Evolutionary conservation across 768 basidiomycete genomes (phyloP).

Genomic region (Roridomyces roridus): DNA sequence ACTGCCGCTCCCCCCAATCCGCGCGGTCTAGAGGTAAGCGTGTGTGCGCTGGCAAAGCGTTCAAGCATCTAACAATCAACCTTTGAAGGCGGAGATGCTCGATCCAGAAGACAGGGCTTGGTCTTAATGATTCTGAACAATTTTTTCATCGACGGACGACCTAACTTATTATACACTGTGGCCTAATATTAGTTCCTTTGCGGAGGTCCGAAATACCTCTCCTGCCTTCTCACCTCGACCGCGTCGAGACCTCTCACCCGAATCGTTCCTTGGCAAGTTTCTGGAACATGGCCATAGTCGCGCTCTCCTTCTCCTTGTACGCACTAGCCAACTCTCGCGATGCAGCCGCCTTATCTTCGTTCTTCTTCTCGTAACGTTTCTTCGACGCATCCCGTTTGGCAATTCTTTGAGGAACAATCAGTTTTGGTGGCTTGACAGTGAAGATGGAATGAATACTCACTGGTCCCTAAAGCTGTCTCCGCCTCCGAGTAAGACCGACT

Average conservation of each 20-base stretch:
- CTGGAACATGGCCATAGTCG: constrained; percentile 97
- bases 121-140: constrained; percentile 27
- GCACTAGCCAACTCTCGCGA: constrained; percentile 67
- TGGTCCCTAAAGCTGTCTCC: constrained; percentile 82
- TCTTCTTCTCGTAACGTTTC: constrained; percentile 63
- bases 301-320: constrained; percentile 81
- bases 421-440: not conserved
- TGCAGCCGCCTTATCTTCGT: constrained; percentile 57
- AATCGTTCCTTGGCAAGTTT: constrained; percentile 88
- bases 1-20: not conserved
- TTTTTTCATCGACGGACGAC: not conserved
- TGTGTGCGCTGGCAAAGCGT: too few relatives aligned
- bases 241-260: constrained; percentile 50
- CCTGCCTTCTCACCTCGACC: not conserved
- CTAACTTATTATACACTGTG: not conserved
- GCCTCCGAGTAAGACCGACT: constrained; percentile 81
- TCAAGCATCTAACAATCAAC: not conserved
- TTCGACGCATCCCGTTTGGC: constrained; percentile 78
- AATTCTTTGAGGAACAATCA: constrained; percentile 51
- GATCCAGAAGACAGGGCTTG: constrained; percentile 49
- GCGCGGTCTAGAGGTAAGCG: constrained; percentile 3
- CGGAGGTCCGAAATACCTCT: not conserved
- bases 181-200: constrained; percentile 10
- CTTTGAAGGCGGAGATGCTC: constrained; percentile 33
- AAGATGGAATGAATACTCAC: constrained; percentile 47